These are phyloP conservation scores for Fraxinus angustifolia DNA, from an alignment of 305 asterid genomes.

Conservation along the genomic window DNA sequence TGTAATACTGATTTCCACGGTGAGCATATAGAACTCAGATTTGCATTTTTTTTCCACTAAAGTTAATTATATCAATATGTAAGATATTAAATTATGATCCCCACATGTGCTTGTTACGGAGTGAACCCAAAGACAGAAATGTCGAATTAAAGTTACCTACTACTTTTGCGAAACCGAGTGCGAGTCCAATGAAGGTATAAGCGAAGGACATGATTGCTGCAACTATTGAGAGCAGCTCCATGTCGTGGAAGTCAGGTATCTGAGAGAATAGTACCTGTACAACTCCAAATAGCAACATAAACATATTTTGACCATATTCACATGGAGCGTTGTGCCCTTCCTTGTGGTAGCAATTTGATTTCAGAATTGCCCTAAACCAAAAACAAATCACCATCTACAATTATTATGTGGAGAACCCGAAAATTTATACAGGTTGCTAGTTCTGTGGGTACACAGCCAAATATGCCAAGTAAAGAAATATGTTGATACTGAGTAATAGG, in stretches of 20 bases:
- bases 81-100: background rate
- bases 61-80: background rate
- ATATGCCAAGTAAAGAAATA: background rate
- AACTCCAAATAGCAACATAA: slow-evolving; percentile 44
- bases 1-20: background rate
- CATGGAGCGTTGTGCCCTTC: slow-evolving; percentile 53
- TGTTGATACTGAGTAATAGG: background rate
- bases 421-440: background rate
- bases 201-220: slow-evolving; percentile 55
- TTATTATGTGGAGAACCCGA: background rate
- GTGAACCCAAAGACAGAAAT: background rate
- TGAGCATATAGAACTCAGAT: background rate
- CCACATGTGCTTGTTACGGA: background rate
- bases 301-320: slow-evolving; percentile 37
- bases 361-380: slow-evolving; percentile 44
- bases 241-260: slow-evolving; percentile 51
- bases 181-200: slow-evolving; percentile 45
- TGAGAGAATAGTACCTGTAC: slow-evolving; percentile 48
- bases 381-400: background rate
- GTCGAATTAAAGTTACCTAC: slow-evolving; percentile 28
- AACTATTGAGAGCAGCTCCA: slow-evolving; percentile 46
- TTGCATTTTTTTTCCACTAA: background rate
- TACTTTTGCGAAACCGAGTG: slow-evolving; percentile 46
- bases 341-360: slow-evolving; percentile 53
- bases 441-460: background rate